These are phyloP conservation scores for Globisporangium cylindrosporum DNA, from an alignment of 352 stramenopile species.

Conservation along the genomic window DNA sequence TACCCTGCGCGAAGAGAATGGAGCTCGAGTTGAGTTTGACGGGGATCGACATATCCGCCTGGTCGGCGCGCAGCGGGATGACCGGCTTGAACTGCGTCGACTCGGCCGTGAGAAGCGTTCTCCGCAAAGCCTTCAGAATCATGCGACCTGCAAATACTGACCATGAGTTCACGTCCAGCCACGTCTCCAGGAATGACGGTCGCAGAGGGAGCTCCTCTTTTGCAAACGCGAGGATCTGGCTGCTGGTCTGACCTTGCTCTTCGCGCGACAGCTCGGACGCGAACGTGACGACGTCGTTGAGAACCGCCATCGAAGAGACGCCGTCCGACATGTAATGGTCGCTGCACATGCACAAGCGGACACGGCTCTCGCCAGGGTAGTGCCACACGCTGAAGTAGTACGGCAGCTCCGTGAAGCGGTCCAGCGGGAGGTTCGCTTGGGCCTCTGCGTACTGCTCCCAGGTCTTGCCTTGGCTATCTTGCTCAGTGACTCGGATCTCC, in stretches of 20 bases:
- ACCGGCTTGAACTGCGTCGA: background rate
- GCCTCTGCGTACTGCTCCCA: conserved; percentile 34
- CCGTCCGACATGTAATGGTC: conserved; percentile 50
- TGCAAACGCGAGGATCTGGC: too few relatives aligned
- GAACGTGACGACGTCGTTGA: conserved; percentile 37
- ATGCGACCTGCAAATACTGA: too few relatives aligned
- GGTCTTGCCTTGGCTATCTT: conserved; percentile 6
- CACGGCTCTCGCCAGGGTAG: conserved; percentile 23
- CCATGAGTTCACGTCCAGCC: conserved; percentile 4
- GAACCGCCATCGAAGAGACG: conserved; percentile 28
- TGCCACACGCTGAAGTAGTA: conserved; percentile 49
- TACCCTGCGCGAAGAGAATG: conserved; percentile 4
- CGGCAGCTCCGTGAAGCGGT: conserved; percentile 45
- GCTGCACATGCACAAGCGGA: conserved; percentile 39
- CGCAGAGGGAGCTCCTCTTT: conserved; percentile 16
- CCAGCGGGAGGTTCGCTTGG: conserved; percentile 30
- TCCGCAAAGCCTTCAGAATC: too few relatives aligned
- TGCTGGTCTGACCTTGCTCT: too few relatives aligned
- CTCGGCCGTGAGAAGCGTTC: conserved; percentile 11
- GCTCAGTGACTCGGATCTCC: conserved; percentile 16
- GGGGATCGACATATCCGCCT: background rate
- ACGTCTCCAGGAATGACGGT: conserved; percentile 30
- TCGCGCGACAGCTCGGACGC: conserved; percentile 1
- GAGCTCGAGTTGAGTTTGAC: conserved; percentile 6
- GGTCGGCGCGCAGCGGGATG: background rate